Conservation (phyloP, 345 rosid genomes). For the Euphorbia tirucalli region DNA sequence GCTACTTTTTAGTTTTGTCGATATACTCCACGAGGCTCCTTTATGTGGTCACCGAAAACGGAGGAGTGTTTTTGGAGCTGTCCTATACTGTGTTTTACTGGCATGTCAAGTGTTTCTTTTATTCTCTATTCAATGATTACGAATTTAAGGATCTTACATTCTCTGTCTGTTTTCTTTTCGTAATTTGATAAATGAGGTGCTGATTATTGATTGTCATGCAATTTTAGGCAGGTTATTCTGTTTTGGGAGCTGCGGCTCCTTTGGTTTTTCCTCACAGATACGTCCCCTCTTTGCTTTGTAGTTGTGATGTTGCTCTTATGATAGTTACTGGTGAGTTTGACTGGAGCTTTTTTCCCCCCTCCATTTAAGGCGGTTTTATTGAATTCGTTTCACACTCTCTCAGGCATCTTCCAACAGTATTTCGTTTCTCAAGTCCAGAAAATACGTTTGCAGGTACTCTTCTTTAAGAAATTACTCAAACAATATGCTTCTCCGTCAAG, state of each 20-base stretch:
- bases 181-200: neutral
- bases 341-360: neutral
- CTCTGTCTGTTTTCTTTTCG: too few species aligned
- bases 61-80: conserved; percentile 67
- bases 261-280: conserved; percentile 48
- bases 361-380: neutral
- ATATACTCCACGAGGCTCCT: conserved; percentile 92
- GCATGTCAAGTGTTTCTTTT: conserved; percentile 40
- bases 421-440: conserved; percentile 89
- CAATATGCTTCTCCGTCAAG: neutral
- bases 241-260: conserved; percentile 68
- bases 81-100: conserved; percentile 62
- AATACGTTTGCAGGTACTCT: conserved; percentile 77
- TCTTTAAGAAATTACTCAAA: neutral
- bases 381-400: conserved; percentile 16
- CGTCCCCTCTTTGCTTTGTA: conserved; percentile 65
- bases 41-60: conserved; percentile 88
- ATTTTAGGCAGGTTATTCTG: conserved; percentile 74
- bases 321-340: conserved; percentile 56
- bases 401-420: conserved; percentile 87
- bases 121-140: neutral
- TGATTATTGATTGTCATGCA: conserved; percentile 1
- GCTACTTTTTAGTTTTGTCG: conserved; percentile 54
- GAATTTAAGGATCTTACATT: neutral
- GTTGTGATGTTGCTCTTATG: conserved; percentile 65